Percentiles rank a stretch among this genome's conserved stretches.
Conservation (phyloP, 2,329 filamentous ascomycete species). For the Trichoderma oligosporum region DNA sequence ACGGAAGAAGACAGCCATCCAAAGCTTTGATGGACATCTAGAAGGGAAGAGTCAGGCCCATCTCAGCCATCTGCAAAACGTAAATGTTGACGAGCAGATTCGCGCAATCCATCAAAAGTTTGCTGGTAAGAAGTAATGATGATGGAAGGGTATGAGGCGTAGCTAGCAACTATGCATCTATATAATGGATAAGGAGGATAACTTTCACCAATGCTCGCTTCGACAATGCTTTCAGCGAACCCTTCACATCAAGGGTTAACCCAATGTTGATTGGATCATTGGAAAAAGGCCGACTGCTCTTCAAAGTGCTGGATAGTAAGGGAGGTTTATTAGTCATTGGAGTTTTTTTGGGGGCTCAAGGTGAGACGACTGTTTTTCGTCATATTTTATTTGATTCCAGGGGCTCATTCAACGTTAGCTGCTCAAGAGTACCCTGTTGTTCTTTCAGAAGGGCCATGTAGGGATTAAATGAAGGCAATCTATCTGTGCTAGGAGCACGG, state of each 20-base stretch:
- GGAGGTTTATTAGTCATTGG: background rate
- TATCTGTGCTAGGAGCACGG: background rate
- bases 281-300: background rate
- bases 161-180: background rate
- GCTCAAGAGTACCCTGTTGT: background rate
- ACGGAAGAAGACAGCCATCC: conserved; percentile 68
- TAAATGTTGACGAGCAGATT: conserved; percentile 85
- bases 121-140: conserved; percentile 35
- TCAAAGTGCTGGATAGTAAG: background rate
- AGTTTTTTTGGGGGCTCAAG: conserved; percentile 14
- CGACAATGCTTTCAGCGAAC: background rate
- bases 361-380: conserved; percentile 17
- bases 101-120: conserved; percentile 58
- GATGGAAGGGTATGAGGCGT: background rate
- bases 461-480: background rate
- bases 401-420: conserved; percentile 17
- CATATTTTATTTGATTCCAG: background rate
- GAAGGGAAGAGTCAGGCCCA: conserved; percentile 54
- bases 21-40: conserved; percentile 62
- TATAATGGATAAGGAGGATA: background rate
- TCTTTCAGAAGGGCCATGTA: background rate
- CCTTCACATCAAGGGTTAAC: background rate
- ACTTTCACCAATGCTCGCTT: background rate
- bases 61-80: conserved; percentile 58
- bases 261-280: no score